Percentiles rank a stretch among this genome's conserved stretches.
Evolutionary conservation across 208 protist genomes (phyloP).

Genomic region (Trypanosoma avium): DNA sequence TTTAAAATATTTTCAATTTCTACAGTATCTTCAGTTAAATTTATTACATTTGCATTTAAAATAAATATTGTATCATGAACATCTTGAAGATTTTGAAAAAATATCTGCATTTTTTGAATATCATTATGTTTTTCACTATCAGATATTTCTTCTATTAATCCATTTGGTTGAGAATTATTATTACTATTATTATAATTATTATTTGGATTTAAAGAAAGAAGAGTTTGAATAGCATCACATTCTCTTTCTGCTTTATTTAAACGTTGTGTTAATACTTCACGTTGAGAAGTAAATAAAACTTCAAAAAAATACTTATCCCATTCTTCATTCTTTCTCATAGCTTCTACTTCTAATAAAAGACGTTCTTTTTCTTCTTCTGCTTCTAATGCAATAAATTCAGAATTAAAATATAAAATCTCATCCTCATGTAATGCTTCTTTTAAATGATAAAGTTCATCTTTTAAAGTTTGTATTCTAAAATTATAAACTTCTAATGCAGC

Average conservation of each 20-base stretch:
- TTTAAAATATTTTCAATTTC: slow-evolving; percentile 1
- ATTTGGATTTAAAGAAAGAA: not conserved
- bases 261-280: not conserved
- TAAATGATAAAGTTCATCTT: not conserved
- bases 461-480: not conserved
- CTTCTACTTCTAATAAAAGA: slow-evolving; percentile 1
- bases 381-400: not conserved
- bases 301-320: not conserved
- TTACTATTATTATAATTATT: not conserved
- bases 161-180: not conserved
- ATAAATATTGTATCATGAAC: not conserved
- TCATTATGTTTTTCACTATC: not conserved
- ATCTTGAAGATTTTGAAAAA: not conserved
- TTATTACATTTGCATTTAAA: not conserved
- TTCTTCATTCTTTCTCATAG: not conserved
- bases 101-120: not conserved
- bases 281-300: not conserved
- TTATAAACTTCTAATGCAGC: not conserved
- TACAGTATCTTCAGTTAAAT: not conserved
- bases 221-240: not conserved
- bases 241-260: not conserved
- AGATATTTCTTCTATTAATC: not conserved
- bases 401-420: not conserved
- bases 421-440: not conserved
- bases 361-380: slow-evolving; percentile 4